Base-by-base conservation (phyloP, 441 rosid species). In the Croton laevigatus region DNA sequence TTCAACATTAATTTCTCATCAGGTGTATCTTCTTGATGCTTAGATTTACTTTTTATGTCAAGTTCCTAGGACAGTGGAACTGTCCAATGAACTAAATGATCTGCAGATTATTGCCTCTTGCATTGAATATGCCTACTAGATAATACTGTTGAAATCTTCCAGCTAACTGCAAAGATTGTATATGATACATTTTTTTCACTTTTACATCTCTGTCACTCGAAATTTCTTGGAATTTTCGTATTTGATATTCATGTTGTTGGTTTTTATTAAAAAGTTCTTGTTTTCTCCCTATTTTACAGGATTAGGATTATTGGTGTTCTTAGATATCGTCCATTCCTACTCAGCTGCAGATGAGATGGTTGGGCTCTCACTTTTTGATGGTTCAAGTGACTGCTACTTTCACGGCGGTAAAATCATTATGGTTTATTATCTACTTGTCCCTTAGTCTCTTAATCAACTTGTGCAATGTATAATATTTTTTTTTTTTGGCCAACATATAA, bases 261-360 rank as follows among this genome's bases (percentile, higher is more conserved):
- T 73, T 75, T 60, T 66, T 48, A 27, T 16, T 66, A 55, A 19
- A 59, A n/a, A 44, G 55, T 40, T 68, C 37, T 69, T 69, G 71
- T 42, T 48, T 72, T 71, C 48, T 57, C 46, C 32, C 32, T 27
- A 42, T 32, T 72, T 72, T 63, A 19, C 88, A 94, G 99, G 99
- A 64, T 73, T 88, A 23, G 98, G 97, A 78, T 79, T 94, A 69
- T 82, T 94, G 66, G 98, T 94, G 73, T 81, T 94, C 80, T 72
- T 94, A 78, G 99, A 94, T 76, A 86, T 94, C 40, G 97, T 94
- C 69, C 99, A 94, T 82, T 92, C 98, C 46, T 92, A 94, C 85
- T 86, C 99, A 45, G 96, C 99, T 68, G 91, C 99, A 68, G 96
- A 94, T 87, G 96, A 94, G 79, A 90, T 94, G 99, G 93, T 89